Evolutionary conservation across 371 early-diverging fungal genomes (phyloP), one percentile per base, ranked within the genome.

Genomic region (Funneliformis caledonium): DNA sequence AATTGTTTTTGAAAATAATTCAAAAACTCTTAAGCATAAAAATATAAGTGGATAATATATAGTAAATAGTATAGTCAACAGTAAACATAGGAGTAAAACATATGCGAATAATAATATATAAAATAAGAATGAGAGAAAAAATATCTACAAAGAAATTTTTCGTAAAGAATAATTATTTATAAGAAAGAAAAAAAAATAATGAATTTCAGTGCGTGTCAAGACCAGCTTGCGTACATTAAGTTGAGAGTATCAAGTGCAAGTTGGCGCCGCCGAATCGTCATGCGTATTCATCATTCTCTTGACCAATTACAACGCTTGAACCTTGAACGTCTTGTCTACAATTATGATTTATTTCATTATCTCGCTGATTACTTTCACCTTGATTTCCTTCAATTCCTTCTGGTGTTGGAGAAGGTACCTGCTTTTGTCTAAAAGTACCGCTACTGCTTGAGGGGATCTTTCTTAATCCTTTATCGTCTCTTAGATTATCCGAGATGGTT

Each of bases 381-480:
- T 31, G 65, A 65, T n/a, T 65, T 65, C 31, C 65, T 65, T 65
- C 65, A 16, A 31, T 26, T 33, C 12, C 65, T 64, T 64, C 64
- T 33, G 7, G 65, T 31, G 11, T 8, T 33, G 22, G 65, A 14
- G 26, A 26, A 14, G 26, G 31, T 65, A 65, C 16, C 37, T 31
- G 12, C 31, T 16, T 65, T 65, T 65, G 65, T 12, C 65, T 65
- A 33, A 14, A 65, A 33, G 26, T 31, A 31, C 16, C 8, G 33
- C 16, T 65, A 65, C 31, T 9, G 4, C 31, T 64, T 6, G 22
- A 33, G 9, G 12, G 12, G 31, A 31, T 65, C 31, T 31, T 33
- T 65, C 65, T 65, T 26, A 33, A 0, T 56, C 56, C 56, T 56
- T 56, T 56, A 56, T 56, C 56, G 19, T 56, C 56, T 56, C 16